Evolutionary conservation across 2,329 filamentous ascomycete species (phyloP).

Genomic region (Aspergillaceae sp.): DNA sequence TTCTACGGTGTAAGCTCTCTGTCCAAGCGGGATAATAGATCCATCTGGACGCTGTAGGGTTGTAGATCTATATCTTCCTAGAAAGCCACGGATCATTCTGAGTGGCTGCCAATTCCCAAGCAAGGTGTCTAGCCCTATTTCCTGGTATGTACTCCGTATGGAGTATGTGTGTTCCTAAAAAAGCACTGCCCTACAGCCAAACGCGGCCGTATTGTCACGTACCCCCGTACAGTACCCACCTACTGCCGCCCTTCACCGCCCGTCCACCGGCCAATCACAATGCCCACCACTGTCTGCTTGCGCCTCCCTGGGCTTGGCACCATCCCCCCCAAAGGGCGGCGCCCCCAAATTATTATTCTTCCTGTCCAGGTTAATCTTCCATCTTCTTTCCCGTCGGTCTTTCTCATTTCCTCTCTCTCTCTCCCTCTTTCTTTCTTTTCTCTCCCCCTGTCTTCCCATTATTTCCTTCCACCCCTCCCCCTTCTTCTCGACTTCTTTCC

Average conservation of each 20-base stretch:
- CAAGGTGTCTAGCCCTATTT: too few species aligned
- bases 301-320: constrained; percentile 30
- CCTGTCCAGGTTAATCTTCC: constrained; percentile 7
- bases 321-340: constrained; percentile 18
- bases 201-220: neutral
- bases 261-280: neutral
- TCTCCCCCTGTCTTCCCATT: constrained; percentile 16
- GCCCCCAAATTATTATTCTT: too few species aligned
- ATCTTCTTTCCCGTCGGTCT: constrained; percentile 15
- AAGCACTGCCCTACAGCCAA: too few species aligned
- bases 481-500: constrained; percentile 2
- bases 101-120: too few species aligned
- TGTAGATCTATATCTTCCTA: too few species aligned
- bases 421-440: constrained; percentile 10
- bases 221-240: constrained; percentile 17
- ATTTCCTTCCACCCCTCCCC: constrained; percentile 5
- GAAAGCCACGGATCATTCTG: too few species aligned
- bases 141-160: too few species aligned
- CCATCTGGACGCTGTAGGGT: too few species aligned
- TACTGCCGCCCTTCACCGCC: neutral
- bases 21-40: too few species aligned
- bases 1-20: too few species aligned
- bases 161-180: too few species aligned
- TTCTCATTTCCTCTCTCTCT: constrained; percentile 14
- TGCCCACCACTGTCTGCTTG: constrained; percentile 21